Conservation (phyloP, 306 rosid species). For the Quercus rubra region DNA sequence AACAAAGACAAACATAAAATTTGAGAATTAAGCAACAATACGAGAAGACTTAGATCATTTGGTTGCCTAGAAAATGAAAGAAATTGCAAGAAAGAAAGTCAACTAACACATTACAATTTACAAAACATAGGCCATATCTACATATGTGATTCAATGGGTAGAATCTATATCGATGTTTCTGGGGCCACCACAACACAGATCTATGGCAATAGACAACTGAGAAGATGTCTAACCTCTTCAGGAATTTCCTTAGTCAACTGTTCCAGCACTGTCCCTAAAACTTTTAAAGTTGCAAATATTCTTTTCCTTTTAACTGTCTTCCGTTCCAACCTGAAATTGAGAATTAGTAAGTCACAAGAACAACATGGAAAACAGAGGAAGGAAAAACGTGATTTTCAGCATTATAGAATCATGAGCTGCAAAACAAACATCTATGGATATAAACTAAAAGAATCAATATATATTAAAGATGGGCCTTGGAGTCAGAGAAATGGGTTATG, state of each 20-base stretch:
- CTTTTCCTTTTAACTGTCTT: conserved; percentile 83
- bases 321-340: conserved; percentile 69
- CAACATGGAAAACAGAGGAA: background rate
- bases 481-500: background rate
- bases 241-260: conserved; percentile 81
- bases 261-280: conserved; percentile 73
- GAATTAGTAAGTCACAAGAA: background rate
- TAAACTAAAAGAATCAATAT: background rate
- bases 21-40: too few relatives aligned
- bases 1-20: too few relatives aligned
- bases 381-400: background rate
- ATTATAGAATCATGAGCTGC: background rate
- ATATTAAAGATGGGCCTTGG: background rate
- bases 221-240: conserved; percentile 57
- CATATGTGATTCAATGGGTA: too few relatives aligned
- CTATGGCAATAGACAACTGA: conserved; percentile 11
- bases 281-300: conserved; percentile 83
- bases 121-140: too few relatives aligned
- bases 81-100: too few relatives aligned
- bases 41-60: too few relatives aligned
- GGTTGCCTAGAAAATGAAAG: too few relatives aligned
- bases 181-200: too few relatives aligned
- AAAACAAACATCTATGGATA: conserved; percentile 1
- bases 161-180: too few relatives aligned
- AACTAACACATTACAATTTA: too few relatives aligned